Base-by-base conservation (phyloP, 148 eudicot genomes). In the Dysphania ambrosioides region DNA sequence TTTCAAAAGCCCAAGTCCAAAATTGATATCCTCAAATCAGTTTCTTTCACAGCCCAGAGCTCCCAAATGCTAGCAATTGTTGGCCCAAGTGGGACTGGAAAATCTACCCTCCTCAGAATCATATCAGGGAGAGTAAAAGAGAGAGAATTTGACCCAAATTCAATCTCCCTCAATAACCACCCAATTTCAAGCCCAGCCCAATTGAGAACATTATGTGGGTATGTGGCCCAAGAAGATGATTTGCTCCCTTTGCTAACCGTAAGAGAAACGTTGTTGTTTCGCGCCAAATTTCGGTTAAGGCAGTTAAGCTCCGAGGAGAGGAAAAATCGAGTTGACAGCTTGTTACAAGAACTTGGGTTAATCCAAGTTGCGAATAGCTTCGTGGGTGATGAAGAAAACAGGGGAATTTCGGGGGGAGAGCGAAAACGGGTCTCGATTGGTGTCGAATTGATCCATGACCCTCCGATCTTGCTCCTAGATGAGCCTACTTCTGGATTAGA, bases 321-420 rank as follows among this genome's bases (percentile, higher is more conserved):
- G 72, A 87, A 82, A 32, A 81, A 72, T n/a, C 81, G 89, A 71
- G 97, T 94, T 16, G 88, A 94, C 30, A 53, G 63, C 79, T 85
- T 94, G 75, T 85, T 94, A 79, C 86, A 78, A 30, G 97, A 94
- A 71, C 96, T 94, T 42, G 97, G 98, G 19, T 89, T 94, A 34
- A 66, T 66, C 42, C 98, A 92, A 62, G 96, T 94, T 0, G 87
- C 83, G 0, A 80, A 94, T 64, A 85, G 88, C 67, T 94, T 82
- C 63, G 91, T 94, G 21, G 98, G 98, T 8, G 96, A 90, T 67
- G 91, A 90, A 59, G 98, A 91, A 32, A 82, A 85, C 13, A 80
- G 98, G 41, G 98, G 98, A 21, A 94, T 94, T 65, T 94, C 98
- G 0, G 98, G 98, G 0, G 98, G 98, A 30, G 98, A 94, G 40